phyloP scores from a whole-genome alignment of 768 basidiomycete genomes.

The Rhodotorula kratochvilovae region DNA sequence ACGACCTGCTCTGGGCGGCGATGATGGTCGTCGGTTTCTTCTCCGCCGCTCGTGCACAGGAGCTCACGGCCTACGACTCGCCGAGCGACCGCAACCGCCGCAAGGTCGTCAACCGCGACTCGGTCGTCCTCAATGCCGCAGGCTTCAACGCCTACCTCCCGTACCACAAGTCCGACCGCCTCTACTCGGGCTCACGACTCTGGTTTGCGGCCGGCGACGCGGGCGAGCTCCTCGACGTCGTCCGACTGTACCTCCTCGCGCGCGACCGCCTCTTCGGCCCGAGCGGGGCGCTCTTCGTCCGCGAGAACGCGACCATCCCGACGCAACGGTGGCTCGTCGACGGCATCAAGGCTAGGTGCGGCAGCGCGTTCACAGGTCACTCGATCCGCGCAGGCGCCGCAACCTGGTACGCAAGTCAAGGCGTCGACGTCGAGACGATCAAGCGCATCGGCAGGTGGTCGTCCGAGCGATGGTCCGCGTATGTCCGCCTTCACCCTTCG shows the following conservation, averaged over 20 bases:
- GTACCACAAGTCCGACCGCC: background rate
- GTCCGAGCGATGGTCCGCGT: no score
- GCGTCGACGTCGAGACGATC: background rate
- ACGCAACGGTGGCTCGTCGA: background rate
- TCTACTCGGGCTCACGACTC: no score
- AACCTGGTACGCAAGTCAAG: background rate
- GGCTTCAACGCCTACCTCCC: background rate
- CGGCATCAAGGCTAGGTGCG: background rate
- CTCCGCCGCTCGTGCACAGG: background rate
- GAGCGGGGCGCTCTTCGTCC: conserved; percentile 35
- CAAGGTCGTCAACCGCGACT: background rate
- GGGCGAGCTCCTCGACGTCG: background rate
- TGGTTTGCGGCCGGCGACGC: background rate
- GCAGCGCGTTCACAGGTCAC: background rate
- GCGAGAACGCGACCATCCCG: conserved; percentile 42
- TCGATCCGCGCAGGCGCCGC: background rate
- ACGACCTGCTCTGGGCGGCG: background rate
- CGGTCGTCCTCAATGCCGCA: no score
- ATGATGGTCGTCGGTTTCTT: background rate
- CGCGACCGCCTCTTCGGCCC: background rate
- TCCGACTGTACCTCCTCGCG: background rate
- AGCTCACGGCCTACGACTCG: background rate
- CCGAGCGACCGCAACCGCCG: accelerated
- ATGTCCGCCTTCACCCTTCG: no score
- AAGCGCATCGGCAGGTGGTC: background rate